Evolutionary conservation across 768 basidiomycete species (phyloP).

Genomic region (Leccinum pellstonianum): DNA sequence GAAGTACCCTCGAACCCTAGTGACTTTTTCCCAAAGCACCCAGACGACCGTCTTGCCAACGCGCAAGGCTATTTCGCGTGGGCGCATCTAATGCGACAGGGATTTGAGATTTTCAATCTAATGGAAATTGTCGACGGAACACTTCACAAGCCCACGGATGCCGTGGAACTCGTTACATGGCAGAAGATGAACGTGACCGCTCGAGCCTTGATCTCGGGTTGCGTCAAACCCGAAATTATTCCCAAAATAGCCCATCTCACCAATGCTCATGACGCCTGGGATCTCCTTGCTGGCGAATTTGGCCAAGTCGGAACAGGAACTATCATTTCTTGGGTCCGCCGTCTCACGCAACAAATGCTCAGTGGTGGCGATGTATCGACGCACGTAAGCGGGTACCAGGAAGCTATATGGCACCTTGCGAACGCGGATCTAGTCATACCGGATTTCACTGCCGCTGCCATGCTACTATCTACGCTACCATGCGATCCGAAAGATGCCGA

Average conservation of each 20-base stretch:
- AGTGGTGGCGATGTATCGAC: not conserved
- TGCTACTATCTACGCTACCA: not conserved
- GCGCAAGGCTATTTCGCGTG: not conserved
- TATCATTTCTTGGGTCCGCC: not conserved
- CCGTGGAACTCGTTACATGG: no score
- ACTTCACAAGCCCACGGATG: no score
- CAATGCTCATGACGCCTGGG: not conserved
- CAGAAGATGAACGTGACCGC: no score
- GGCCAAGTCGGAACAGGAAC: not conserved
- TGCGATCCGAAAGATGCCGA: not conserved
- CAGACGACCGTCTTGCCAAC: not conserved
- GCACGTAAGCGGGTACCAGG: not conserved
- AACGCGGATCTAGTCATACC: not conserved
- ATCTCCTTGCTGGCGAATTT: not conserved
- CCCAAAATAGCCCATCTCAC: not conserved
- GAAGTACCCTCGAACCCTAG: not conserved
- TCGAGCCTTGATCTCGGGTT: no score
- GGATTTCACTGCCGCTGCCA: not conserved
- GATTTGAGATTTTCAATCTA: no score
- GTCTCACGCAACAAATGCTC: not conserved
- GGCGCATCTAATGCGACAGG: not conserved
- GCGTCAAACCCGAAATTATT: no score
- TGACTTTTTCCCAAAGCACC: not conserved
- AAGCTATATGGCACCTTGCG: not conserved
- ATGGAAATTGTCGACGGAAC: no score